Base-by-base conservation (phyloP, 805 yeast species). In the Komagataella ulmi region DNA sequence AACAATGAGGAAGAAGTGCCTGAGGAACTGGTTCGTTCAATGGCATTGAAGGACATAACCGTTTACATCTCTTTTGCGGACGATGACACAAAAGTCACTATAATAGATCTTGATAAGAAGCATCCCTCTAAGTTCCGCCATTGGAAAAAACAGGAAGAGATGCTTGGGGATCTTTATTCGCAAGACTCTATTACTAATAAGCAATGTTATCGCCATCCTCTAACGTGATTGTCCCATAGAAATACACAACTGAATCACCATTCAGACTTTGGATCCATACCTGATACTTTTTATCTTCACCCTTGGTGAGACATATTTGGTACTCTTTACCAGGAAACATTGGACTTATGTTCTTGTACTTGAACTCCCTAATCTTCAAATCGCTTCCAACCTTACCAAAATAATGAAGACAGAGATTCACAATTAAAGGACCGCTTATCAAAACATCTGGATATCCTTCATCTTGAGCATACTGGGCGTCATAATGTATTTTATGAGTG, bases 401-500 rank as follows among this genome's bases (percentile, higher is more conserved):
- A 79, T 81, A 82, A 52, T 77, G 76, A 36, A 87, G 61, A 44
- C 80, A 56, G 44, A 85, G 55, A 7, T 84, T 80, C 1, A 85
- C 75, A 53, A 85, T 68, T 51, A 90, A 70, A 0, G 97, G 97
- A 0, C 96, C 99, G 47, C 87, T 96, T 0, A 84, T 81, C 1
- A 91, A 66, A 0, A 82, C 63, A 43, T 71, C 69, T 0, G 83
- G 81, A 49, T 88, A 77, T 1, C 76, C 72, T 59, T 91, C 98
- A 0, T 61, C 52, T 3, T 51, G 57, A 6, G 88, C 74, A 61
- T 86, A 87, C 1, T 56, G 56, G 5, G 64, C 62, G 60, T 87
- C 86, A 63, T 80, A 82, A 66, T 91, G 99, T 45, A 91, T 87
- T 53, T 76, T 74, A 65, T 91, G 99, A 3, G 95, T 73, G 62